These are phyloP conservation scores for Tetrahymena elliotti DNA, from an alignment of 73 alveolate species.

Conservation along the genomic window DNA sequence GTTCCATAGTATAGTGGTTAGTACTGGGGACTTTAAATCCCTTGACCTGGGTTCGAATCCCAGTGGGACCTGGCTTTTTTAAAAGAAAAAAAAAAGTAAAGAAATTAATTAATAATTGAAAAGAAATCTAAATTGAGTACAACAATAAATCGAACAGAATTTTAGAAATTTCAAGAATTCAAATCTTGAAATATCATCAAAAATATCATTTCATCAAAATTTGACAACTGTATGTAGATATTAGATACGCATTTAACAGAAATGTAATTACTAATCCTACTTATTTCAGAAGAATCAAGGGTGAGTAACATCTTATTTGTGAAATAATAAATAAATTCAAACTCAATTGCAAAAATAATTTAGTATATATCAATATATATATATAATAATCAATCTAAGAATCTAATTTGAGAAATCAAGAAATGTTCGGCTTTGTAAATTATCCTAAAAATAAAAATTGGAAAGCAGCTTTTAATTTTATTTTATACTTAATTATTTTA, in stretches of 20 bases:
- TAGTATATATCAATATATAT: too few relatives aligned
- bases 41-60: slow-evolving; percentile 4
- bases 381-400: too few relatives aligned
- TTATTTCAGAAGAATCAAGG: too few relatives aligned
- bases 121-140: not conserved
- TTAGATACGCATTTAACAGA: not conserved
- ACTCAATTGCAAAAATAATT: too few relatives aligned
- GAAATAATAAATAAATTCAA: too few relatives aligned
- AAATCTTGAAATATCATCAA: not conserved
- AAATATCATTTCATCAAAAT: not conserved
- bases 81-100: not conserved
- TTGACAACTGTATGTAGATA: not conserved
- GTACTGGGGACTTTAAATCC: slow-evolving; percentile 2
- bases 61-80: not conserved
- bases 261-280: not conserved
- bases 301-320: not conserved
- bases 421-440: too few relatives aligned
- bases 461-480: too few relatives aligned
- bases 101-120: not conserved
- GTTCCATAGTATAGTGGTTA: not conserved
- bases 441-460: too few relatives aligned
- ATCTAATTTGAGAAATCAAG: too few relatives aligned
- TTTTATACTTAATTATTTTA: too few relatives aligned
- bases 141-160: not conserved
- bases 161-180: not conserved